A percentile compares a stretch with the other conserved stretches of the same genome.
Evolutionary conservation across 2,329 filamentous ascomycete species (phyloP).

Genomic region (Sarocladium brachiariae): DNA sequence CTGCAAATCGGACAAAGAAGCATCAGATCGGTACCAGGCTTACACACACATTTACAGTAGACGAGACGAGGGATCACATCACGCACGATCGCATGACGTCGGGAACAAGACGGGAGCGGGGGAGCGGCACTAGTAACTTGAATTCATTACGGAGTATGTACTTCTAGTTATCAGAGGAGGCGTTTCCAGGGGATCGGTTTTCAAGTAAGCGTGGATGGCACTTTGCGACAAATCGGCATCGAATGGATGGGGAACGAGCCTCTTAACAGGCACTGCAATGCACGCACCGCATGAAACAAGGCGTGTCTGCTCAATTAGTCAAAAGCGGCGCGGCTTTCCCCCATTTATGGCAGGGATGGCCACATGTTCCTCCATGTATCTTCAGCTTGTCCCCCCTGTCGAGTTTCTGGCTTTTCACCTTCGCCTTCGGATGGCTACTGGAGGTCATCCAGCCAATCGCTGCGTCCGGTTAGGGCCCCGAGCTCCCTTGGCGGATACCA

Average conservation of each 20-base stretch:
- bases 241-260: not conserved
- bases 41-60: too few relatives aligned
- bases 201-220: conserved; percentile 5
- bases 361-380: not conserved
- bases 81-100: conserved; percentile 2
- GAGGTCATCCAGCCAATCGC: conserved; percentile 2
- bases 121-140: too few relatives aligned
- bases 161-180: too few relatives aligned
- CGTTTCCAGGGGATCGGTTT: not conserved
- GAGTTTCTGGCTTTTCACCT: not conserved
- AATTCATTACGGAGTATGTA: too few relatives aligned
- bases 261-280: not conserved
- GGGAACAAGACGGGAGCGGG: not conserved
- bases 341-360: not conserved
- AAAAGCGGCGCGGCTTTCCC: not conserved
- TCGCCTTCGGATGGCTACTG: not conserved
- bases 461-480: not conserved
- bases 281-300: not conserved
- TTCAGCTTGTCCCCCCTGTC: not conserved
- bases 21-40: not conserved
- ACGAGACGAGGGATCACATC: not conserved
- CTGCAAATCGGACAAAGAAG: conserved; percentile 1
- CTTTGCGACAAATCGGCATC: conserved; percentile 1
- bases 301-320: not conserved
- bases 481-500: not conserved